Conservation (phyloP, 2,329 filamentous ascomycete genomes). For the Botryotinia convoluta region DNA sequence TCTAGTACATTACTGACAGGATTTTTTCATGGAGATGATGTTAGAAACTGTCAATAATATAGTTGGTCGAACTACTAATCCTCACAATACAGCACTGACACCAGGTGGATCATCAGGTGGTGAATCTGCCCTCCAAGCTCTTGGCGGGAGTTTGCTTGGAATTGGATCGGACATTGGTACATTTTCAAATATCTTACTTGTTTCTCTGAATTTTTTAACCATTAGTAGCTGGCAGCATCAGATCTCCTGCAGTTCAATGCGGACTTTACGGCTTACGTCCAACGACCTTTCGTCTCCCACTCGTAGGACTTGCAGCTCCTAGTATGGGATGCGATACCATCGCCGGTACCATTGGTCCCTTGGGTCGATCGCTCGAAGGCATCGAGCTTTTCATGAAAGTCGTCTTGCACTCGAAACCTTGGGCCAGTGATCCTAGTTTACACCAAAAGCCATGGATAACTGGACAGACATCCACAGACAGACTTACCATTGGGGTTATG, state of each 20-base stretch:
- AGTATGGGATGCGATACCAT: neutral
- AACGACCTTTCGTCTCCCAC: slow-evolving; percentile 38
- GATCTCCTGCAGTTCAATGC: slow-evolving; percentile 42
- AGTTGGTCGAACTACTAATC: slow-evolving; percentile 39
- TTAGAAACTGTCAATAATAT: slow-evolving; percentile 31
- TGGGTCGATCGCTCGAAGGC: neutral
- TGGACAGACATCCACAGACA: too few species aligned
- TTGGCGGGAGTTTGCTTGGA: neutral
- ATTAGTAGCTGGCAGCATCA: slow-evolving; percentile 36
- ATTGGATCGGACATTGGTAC: slow-evolving; percentile 11
- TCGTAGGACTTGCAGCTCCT: neutral
- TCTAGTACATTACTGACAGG: neutral
- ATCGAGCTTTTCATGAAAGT: slow-evolving; percentile 16
- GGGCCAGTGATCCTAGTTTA: slow-evolving; percentile 39
- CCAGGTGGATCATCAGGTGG: slow-evolving; percentile 33
- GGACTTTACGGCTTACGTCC: slow-evolving; percentile 33
- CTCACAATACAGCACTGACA: slow-evolving; percentile 30
- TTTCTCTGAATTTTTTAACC: too few species aligned
- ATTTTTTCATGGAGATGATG: slow-evolving; percentile 21
- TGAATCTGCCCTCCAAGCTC: neutral
- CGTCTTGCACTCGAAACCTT: slow-evolving; percentile 5
- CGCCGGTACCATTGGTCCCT: neutral
- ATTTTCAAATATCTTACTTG: too few species aligned
- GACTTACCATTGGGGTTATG: neutral
- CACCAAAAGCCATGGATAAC: slow-evolving; percentile 2